These are phyloP conservation scores for Zanthoxylum bungeanum DNA, from an alignment of 345 rosid genomes.

Conservation along the genomic window DNA sequence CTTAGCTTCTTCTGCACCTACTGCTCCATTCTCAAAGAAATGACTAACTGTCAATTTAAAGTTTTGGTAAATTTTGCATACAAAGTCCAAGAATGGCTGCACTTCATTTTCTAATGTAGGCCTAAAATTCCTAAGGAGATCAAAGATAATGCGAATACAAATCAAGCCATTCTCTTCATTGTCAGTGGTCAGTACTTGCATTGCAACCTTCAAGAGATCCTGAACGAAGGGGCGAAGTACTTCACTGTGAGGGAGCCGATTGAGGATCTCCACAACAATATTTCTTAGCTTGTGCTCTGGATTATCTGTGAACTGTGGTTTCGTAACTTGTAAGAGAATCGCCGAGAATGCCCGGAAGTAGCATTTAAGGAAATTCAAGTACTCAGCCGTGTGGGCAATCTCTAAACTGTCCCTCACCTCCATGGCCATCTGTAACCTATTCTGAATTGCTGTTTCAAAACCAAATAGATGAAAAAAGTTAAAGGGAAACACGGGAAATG, in stretches of 20 bases:
- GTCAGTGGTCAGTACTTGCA: constrained; percentile 94
- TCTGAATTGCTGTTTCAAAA: constrained; percentile 58
- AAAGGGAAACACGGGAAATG: not conserved
- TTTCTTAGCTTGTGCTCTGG: constrained; percentile 90
- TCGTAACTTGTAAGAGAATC: constrained; percentile 69
- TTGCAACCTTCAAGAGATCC: constrained; percentile 91
- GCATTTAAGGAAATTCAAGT: constrained; percentile 87
- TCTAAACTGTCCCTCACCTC: constrained; percentile 97
- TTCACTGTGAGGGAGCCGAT: constrained; percentile 94
- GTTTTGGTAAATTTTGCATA: constrained; percentile 90
- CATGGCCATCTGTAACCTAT: constrained; percentile 86
- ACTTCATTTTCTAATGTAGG: constrained; percentile 90
- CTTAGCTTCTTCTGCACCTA: constrained; percentile 64
- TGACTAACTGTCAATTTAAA: constrained; percentile 79
- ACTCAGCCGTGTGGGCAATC: constrained; percentile 97
- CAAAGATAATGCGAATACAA: constrained; percentile 92
- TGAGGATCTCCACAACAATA: constrained; percentile 89
- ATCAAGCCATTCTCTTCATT: constrained; percentile 96
- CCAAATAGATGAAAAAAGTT: not conserved
- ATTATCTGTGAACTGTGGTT: constrained; percentile 78
- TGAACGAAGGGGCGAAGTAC: constrained; percentile 98
- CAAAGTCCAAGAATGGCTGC: constrained; percentile 94
- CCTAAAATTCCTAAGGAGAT: constrained; percentile 90
- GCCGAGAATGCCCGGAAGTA: constrained; percentile 91
- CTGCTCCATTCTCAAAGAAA: constrained; percentile 68